phyloP scores from a whole-genome alignment of 148 eudicot species.

The Linanthus parryae region DNA sequence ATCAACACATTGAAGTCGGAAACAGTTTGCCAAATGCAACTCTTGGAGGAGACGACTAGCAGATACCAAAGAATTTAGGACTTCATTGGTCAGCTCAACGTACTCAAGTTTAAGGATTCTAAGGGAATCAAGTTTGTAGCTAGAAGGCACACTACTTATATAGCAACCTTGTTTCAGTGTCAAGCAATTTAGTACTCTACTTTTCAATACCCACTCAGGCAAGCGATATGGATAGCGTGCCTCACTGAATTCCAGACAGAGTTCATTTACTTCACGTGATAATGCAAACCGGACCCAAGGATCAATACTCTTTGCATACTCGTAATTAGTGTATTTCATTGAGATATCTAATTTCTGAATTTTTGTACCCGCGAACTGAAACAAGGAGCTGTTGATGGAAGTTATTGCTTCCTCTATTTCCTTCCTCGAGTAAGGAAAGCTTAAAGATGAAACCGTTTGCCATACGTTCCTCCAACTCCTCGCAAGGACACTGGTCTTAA shows the following conservation, averaged over 20 bases:
- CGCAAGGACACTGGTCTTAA: background rate
- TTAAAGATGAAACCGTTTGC: background rate
- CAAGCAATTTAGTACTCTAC: background rate
- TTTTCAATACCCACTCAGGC: background rate
- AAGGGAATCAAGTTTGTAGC: background rate
- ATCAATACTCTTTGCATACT: background rate
- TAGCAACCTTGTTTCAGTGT: background rate
- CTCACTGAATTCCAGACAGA: background rate
- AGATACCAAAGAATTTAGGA: background rate
- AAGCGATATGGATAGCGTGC: background rate
- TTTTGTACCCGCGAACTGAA: background rate
- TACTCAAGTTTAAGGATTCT: constrained; percentile 1
- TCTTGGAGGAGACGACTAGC: background rate
- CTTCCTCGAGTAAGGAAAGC: background rate
- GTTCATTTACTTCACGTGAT: background rate
- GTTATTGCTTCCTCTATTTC: background rate
- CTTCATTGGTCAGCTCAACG: background rate
- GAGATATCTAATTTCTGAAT: background rate
- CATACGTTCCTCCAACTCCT: constrained; percentile 9
- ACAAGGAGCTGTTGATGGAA: constrained; percentile 2
- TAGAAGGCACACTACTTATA: background rate
- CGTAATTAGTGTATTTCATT: background rate
- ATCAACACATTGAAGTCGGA: too few species aligned
- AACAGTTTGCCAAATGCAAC: background rate
- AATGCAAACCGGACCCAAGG: constrained; percentile 5